Evolutionary conservation across 768 basidiomycete species (phyloP), one percentile per base, ranked within the genome.

Genomic region (Tricholoma terreum): DNA sequence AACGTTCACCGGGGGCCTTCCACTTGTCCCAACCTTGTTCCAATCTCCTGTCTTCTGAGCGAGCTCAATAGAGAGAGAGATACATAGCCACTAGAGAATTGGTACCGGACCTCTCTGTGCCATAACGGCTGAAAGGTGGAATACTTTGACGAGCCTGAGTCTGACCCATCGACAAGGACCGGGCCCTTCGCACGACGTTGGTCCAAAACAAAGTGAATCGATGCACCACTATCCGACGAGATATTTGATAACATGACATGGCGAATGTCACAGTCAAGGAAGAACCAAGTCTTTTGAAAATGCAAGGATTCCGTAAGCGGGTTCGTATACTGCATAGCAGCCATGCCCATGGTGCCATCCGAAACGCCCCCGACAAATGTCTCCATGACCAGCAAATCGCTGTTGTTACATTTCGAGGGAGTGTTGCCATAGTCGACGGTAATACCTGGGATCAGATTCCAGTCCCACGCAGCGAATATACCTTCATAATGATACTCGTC

Each of bases 271-370:
- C 82, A 71, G 14, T 81, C 77, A 30, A 89, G 74, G 80, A 87
- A 89, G 73, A 90, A 89, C 84, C 85, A 89, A 0, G 84, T 77
- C 68, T 90, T 90, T 62, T 86, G 85, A 77, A 80, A 91, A 50
- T 75, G 67, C 34, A 90, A 67, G 9, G 75, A 63, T 15, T 73
- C 65, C 3, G 85, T 87, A 45, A 75, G 54, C 2, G 89, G 87
- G 65, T 88, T 90, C 22, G 80, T 82, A 65, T 83, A 91, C 42
- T 80, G 78, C 86, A 88, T 86, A 17, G 78, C 85, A 0, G 82
- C 80, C n/a, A 81, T 69, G 10, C 88, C 88, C 51, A 79, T 67
- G 36, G 67, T 62, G 8, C 84, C 85, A 49, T 84, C 79, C 1
- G 86, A 85, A 5, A 74, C 85, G 3, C 86, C 87, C 0, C 89